Base-by-base conservation (phyloP, 2,329 filamentous ascomycete species). In the Phoma herbarum region DNA sequence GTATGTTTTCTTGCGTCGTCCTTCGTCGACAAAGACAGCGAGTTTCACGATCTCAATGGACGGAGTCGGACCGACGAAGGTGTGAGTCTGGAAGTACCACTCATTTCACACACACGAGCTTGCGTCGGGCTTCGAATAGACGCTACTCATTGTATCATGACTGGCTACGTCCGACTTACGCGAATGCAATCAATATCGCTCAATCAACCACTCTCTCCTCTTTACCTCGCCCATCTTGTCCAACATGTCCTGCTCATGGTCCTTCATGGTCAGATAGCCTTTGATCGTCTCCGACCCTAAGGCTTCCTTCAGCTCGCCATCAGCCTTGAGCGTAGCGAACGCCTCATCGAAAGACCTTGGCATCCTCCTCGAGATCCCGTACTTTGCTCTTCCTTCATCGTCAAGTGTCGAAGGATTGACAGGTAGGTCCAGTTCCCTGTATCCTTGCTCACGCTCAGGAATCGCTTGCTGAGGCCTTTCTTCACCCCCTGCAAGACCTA, bases 151-250 rank as follows among this genome's bases (percentile, higher is more conserved):
- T 8, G 9, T 3, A 18, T 6, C 16, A 35, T 2, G 16, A 35
- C 31, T 16, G 6, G 6, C 16, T 18, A 29, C 42, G 2, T 12
- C 4, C 4, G 20, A 29, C 7, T n/a, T 5, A 7, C 29, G 12
- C 12, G 18, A 28, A 23, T 18, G 28, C 22, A n/a, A 49, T 25
- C 28, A 90, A 69, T 91, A 92, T 62, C 88, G 79, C 69, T 90
- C 87, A 61, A 90, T 82, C 54, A 91, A 75, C 85, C 88, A 92
- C 14, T 79, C 73, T 63, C 81, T 80, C 49, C 82, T 80, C 59
- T 83, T 76, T 2, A 77, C 73, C 4, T 79, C 76, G 0, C 64
- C 66, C 83, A 91, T 85, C 1, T 70, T 68, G 10, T 72, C 75
- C 57, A 88, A 67, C 66, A 86, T 76, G 20, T 77, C 76, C 62